Percentiles rank a stretch among this genome's conserved stretches.
These are phyloP conservation scores for Mycena belliarum DNA, from an alignment of 768 basidiomycete species.

Conservation along the genomic window DNA sequence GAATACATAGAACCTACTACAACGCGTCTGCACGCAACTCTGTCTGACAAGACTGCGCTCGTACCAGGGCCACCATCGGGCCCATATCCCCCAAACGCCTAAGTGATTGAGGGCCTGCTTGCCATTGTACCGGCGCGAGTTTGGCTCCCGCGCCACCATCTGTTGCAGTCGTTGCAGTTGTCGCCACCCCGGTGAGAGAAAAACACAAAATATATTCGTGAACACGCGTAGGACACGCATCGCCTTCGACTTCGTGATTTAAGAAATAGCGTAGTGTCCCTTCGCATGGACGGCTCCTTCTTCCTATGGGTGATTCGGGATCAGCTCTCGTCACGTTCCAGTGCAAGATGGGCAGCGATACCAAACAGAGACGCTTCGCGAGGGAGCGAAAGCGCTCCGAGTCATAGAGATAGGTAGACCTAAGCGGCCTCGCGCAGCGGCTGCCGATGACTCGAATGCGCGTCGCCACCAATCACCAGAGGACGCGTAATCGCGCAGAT, in stretches of 20 bases:
- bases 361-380: conserved; percentile 1
- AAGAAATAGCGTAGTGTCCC: conserved; percentile 18
- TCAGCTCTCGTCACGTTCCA: background rate
- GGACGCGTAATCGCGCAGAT: conserved; percentile 15
- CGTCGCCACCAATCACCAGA: background rate
- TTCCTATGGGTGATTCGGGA: conserved; percentile 5
- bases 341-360: conserved; percentile 2
- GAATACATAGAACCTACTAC: conserved; percentile 10
- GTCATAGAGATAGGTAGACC: conserved; percentile 8
- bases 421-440: conserved; percentile 16
- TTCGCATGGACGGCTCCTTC: background rate
- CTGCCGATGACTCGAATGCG: conserved; percentile 4
- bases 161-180: background rate
- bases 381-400: background rate
- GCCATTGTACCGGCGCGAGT: background rate
- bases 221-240: conserved; percentile 18
- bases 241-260: conserved; percentile 7
- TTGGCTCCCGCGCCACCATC: background rate
- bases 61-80: background rate
- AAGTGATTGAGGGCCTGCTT: background rate
- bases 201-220: background rate
- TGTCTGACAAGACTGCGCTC: conserved; percentile 6
- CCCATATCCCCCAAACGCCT: conserved; percentile 10
- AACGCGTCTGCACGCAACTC: conserved; percentile 7
- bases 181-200: background rate